Conservation (phyloP, 352 stramenopile species). For the Phytopythium delawarense region DNA sequence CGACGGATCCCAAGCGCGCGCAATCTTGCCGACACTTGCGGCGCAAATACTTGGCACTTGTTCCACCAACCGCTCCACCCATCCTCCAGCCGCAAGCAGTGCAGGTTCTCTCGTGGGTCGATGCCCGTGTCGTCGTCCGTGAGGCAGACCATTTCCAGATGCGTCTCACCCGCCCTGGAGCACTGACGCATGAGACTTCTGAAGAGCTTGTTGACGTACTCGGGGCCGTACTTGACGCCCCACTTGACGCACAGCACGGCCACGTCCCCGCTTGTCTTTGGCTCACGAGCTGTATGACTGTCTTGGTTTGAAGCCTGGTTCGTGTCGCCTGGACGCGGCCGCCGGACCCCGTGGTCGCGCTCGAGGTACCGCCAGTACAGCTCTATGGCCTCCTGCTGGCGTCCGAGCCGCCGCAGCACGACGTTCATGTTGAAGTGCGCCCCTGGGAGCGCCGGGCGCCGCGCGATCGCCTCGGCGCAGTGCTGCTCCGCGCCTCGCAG, state of each 20-base stretch:
- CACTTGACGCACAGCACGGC: constrained; percentile 83
- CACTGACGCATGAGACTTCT: constrained; percentile 31
- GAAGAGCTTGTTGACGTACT: constrained; percentile 83
- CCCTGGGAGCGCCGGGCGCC: constrained; percentile 25
- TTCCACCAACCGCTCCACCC: constrained; percentile 77
- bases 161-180: not conserved
- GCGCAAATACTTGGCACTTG: constrained; percentile 67
- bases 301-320: constrained; percentile 89
- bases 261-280: constrained; percentile 6
- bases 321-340: constrained; percentile 69
- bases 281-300: not conserved
- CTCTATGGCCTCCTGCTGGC: constrained; percentile 38
- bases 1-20: constrained; percentile 15
- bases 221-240: constrained; percentile 72
- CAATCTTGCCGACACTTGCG: constrained; percentile 19
- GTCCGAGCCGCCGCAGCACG: constrained; percentile 41
- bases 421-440: constrained; percentile 66
- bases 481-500: constrained; percentile 31
- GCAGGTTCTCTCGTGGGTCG: constrained; percentile 19
- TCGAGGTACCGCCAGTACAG: constrained; percentile 61
- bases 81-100: constrained; percentile 19
- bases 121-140: constrained; percentile 57
- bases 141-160: constrained; percentile 57
- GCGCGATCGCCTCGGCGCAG: constrained; percentile 28
- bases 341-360: constrained; percentile 68